Evolutionary conservation across 345 rosid genomes (phyloP).

Genomic region (Moringa oleifera): DNA sequence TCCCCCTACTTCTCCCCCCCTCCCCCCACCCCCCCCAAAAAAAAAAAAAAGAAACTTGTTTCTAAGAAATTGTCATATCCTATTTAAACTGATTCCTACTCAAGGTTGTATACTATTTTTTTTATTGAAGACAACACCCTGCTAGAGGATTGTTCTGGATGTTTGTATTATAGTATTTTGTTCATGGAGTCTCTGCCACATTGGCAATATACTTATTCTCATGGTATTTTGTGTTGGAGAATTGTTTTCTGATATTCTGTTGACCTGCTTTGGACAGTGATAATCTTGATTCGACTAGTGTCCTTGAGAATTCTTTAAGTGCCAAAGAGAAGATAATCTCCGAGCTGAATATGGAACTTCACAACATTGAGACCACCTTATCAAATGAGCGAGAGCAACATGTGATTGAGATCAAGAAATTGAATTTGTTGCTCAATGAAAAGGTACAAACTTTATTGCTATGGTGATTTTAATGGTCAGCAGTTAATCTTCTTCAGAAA

Average conservation of each 20-base stretch:
- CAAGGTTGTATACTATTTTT: too few species aligned
- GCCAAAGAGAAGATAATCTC: constrained; percentile 95
- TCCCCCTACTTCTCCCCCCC: too few species aligned
- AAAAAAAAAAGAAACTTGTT: too few species aligned
- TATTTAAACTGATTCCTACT: too few species aligned
- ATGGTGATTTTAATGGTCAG: background rate
- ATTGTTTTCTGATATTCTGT: constrained; percentile 10
- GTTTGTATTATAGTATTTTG: background rate
- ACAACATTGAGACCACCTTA: constrained; percentile 71
- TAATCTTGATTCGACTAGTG: constrained; percentile 61
- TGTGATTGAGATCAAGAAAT: constrained; percentile 67
- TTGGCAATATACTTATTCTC: background rate
- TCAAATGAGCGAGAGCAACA: constrained; percentile 80
- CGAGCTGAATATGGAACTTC: constrained; percentile 89
- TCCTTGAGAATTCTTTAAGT: constrained; percentile 81
- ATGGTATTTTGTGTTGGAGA: constrained; percentile 2
- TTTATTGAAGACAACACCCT: background rate
- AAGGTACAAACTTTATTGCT: constrained; percentile 45
- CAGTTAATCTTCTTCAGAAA: background rate
- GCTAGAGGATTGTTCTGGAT: background rate
- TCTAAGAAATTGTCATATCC: too few species aligned
- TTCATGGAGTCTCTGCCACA: background rate
- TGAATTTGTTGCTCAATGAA: constrained; percentile 59
- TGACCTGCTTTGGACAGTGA: constrained; percentile 45
- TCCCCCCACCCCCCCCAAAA: too few species aligned